Evolutionary conservation across 2,329 filamentous ascomycete genomes (phyloP).

Genomic region (Pseudocercospora fijiensis): DNA sequence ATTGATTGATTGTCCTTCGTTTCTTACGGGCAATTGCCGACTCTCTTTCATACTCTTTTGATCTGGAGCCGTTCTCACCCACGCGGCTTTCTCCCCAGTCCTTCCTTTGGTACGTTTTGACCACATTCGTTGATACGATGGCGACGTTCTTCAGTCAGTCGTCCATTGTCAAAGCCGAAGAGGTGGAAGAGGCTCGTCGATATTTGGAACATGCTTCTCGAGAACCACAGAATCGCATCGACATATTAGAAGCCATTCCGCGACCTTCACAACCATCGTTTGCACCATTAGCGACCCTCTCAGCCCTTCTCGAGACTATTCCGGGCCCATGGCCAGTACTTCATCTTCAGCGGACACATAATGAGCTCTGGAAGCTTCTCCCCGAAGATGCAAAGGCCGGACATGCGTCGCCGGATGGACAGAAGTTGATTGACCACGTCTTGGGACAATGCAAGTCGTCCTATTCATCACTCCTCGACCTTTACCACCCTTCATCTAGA

Average conservation of each 20-base stretch:
- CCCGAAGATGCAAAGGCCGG: constrained; percentile 42
- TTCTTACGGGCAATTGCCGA: constrained; percentile 5
- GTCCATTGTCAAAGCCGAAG: constrained; percentile 16
- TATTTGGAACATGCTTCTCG: constrained; percentile 12
- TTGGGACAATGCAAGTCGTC: constrained; percentile 32
- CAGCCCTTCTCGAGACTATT: constrained; percentile 26
- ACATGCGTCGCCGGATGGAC: constrained; percentile 17
- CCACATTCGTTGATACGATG: constrained; percentile 12
- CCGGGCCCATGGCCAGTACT: constrained; percentile 35
- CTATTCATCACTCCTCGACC: constrained; percentile 33
- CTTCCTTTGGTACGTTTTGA: not conserved
- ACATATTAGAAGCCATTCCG: constrained; percentile 26
- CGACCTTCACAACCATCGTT: constrained; percentile 25
- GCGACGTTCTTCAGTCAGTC: constrained; percentile 17
- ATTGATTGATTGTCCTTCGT: constrained; percentile 12
- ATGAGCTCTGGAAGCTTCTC: constrained; percentile 40
- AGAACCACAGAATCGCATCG: constrained; percentile 5
- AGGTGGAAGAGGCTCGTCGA: constrained; percentile 12
- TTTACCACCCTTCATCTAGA: constrained; percentile 30
- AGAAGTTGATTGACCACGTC: constrained; percentile 25
- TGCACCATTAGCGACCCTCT: constrained; percentile 31
- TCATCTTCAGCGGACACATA: constrained; percentile 38
- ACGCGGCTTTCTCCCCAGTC: constrained; percentile 1
- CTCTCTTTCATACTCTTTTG: constrained; percentile 7
- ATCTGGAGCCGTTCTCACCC: not conserved